Base-by-base conservation (phyloP, 179 eudicot species). In the Spergularia azorica region DNA sequence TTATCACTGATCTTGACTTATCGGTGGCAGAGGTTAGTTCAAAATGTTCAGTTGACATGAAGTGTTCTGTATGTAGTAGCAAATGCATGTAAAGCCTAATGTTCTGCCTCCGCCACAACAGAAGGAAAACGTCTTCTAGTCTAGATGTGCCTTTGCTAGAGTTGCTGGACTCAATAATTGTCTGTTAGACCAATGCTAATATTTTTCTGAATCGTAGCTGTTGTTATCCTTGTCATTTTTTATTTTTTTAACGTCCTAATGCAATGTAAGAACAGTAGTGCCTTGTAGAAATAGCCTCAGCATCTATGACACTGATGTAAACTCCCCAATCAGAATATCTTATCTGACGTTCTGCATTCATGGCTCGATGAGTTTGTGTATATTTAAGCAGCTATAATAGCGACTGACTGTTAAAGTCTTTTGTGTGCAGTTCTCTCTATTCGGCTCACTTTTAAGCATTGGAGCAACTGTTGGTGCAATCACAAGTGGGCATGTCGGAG, bases 401-500 rank as follows among this genome's bases (percentile, higher is more conserved):
- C 15, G 50, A 62, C 48, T 20, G 3, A 51, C 70, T 48, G 6
- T 15, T 36, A 36, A 50, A 4, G 2, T 54, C 41, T 32, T 36
- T 11, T 65, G 13, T 41, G 3, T n/a, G 66, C 60, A 80, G 82
- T 80, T 76, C 67, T 80, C 83, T 1, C 48, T 80, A 39, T 80
- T 80, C 63, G 82, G 82, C 50, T 80, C 79, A 10, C 75, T 80
- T 18, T 63, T 80, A 76, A 80, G 79, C 54, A 46, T 80, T 8
- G 82, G 79, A 75, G 79, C 82, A 41, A 76, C 70, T 16, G 61
- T 80, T 62, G 82, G 83, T 9, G 83, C 83, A 63, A 70, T 71
- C 60, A 75, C 83, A 17, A 75, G 83, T 70, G 83, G 83, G 39
- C 79, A 58, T 63, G 70, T 80, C 38, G 69, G 72, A 9, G 79